Evolutionary conservation across 176 grass and related monocot genomes (phyloP), one percentile per base, ranked within the genome.

Genomic region (Phoenix dactylifera): DNA sequence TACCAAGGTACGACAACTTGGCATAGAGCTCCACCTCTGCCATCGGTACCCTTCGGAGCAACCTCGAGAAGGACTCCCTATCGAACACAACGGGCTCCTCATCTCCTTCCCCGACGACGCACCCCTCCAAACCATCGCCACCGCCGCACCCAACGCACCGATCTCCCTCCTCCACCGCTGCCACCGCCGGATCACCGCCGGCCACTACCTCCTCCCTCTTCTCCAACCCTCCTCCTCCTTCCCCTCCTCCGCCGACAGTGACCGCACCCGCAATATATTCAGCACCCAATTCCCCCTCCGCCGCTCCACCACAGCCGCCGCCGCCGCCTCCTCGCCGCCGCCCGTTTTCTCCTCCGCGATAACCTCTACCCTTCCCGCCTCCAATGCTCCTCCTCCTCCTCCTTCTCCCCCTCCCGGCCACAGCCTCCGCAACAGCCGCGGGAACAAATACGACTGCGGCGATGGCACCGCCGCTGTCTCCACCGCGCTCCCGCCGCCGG

Each of bases 1-100:
- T 92, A 76, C 93, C 75, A 58, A 98, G 78, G 62, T 92, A 88
- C 48, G 87, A 85, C 73, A 92, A 71, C 66, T 78, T 98, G 50
- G 81, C 83, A 69, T 88, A 92, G 54, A 76, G 63, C 59, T 74
- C 62, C 16, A 76, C 72, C 57, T 89, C 79, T 19, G 32, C 24
- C 52, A 88, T 58, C 51, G 84, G 80, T 50, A 88, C 81, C 64
- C 81, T 88, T 24, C 77, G 65, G 16, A 98, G 76, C 23, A 98
- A 74, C 63, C 78, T 81, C 59, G 76, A 87, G 79, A 98, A 98
- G 3, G 87, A 78, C 12, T 67, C 75, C 24, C 70, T 74, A 68
- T 98, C 84, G 72, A 91, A 83, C 81, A 67, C 73, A 66, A 60
- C 39, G 15, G 17, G 63, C 22, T 66, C 52, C 39, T 59, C 75